Evolutionary conservation across 805 yeast genomes (phyloP).

Genomic region (Starmerella powellii): DNA sequence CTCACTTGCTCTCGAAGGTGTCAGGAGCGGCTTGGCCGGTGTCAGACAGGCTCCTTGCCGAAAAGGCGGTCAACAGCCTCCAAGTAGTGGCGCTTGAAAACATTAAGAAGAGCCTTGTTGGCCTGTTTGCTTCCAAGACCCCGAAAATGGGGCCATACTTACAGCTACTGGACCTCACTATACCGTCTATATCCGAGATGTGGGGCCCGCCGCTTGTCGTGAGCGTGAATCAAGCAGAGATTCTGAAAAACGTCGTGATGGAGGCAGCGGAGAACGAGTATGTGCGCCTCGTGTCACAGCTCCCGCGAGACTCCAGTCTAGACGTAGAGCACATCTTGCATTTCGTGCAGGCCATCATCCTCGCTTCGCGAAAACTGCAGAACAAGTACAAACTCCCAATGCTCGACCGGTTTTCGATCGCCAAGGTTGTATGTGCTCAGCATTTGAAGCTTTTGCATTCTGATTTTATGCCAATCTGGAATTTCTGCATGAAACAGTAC

Average conservation of each 20-base stretch:
- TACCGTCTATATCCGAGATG: conserved; percentile 26
- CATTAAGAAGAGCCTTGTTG: not conserved
- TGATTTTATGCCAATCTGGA: conserved; percentile 29
- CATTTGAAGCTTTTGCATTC: conserved; percentile 27
- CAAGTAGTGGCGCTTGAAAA: not conserved
- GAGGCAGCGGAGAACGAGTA: conserved; percentile 37
- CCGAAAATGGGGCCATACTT: conserved; percentile 51
- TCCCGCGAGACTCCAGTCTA: conserved; percentile 51
- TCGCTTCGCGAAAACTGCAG: conserved; percentile 40
- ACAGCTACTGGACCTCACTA: conserved; percentile 37
- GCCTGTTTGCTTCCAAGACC: conserved; percentile 24
- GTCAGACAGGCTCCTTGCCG: conserved; percentile 6
- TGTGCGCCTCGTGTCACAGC: conserved; percentile 32
- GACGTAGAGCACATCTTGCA: conserved; percentile 45
- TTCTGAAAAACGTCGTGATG: conserved; percentile 30
- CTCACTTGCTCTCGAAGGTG: not conserved
- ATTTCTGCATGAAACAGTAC: conserved; percentile 23
- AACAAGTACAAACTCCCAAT: conserved; percentile 50
- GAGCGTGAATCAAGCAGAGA: conserved; percentile 35
- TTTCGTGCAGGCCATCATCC: conserved; percentile 43
- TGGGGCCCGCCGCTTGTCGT: conserved; percentile 34
- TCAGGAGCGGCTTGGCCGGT: conserved; percentile 10
- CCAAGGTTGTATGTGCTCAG: conserved; percentile 29
- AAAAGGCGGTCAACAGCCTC: not conserved
- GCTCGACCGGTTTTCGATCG: conserved; percentile 44